Evolutionary conservation across 2,329 filamentous ascomycete genomes (phyloP).

Genomic region (Pezicula rhizophila): DNA sequence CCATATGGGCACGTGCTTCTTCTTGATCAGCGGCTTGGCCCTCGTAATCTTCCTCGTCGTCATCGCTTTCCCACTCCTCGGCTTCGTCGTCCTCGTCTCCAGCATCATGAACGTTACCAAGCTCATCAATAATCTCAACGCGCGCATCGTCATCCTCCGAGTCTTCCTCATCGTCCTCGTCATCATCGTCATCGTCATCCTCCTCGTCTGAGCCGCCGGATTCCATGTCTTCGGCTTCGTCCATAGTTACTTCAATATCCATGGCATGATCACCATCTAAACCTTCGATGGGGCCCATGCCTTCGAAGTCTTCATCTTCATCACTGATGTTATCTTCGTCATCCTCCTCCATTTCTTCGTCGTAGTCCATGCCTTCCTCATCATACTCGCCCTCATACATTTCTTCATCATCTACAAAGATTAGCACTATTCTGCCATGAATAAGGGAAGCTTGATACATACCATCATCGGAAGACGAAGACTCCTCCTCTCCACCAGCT

Average conservation of each 20-base stretch:
- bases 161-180: slow-evolving; percentile 44
- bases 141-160: slow-evolving; percentile 40
- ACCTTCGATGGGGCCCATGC: slow-evolving; percentile 81
- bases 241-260: slow-evolving; percentile 71
- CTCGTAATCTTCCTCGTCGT: slow-evolving; percentile 48
- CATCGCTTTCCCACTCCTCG: slow-evolving; percentile 53
- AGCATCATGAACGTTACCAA: slow-evolving; percentile 42
- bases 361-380: slow-evolving; percentile 81
- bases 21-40: slow-evolving; percentile 47
- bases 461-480: slow-evolving; percentile 65
- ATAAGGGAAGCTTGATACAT: slow-evolving; percentile 13
- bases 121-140: slow-evolving; percentile 58
- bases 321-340: slow-evolving; percentile 86
- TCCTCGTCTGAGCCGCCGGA: slow-evolving; percentile 54
- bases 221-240: slow-evolving; percentile 58
- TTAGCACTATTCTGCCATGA: slow-evolving; percentile 17
- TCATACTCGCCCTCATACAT: slow-evolving; percentile 90
- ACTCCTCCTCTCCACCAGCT: slow-evolving; percentile 72
- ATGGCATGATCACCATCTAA: slow-evolving; percentile 56
- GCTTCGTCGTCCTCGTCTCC: slow-evolving; percentile 54
- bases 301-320: slow-evolving; percentile 74
- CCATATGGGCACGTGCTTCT: slow-evolving; percentile 40
- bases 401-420: slow-evolving; percentile 67
- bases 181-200: slow-evolving; percentile 48
- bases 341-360: slow-evolving; percentile 72